Evolutionary conservation across 164 flowering plant species (phyloP).

Genomic region (Tetrastigma voinierianum): DNA sequence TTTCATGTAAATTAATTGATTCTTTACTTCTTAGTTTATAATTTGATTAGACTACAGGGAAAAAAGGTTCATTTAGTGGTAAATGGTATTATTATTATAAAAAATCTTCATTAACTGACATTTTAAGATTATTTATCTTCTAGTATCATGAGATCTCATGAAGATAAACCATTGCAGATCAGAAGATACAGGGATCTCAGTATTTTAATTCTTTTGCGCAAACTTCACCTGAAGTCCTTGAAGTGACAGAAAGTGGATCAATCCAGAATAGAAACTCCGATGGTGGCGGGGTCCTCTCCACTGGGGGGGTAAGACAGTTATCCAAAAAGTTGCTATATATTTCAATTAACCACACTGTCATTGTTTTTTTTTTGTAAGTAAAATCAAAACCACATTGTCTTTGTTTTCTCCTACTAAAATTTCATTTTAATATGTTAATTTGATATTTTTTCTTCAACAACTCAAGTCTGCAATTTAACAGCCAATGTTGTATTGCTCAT

Average conservation of each 20-base stretch:
- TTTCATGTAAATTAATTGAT: background rate
- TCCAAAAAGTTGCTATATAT: background rate
- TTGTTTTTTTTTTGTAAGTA: too few relatives aligned
- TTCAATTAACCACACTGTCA: background rate
- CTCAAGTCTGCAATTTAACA: background rate
- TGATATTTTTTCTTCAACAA: background rate
- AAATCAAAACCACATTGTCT: background rate
- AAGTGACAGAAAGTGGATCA: slow-evolving; percentile 31
- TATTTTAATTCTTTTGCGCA: slow-evolving; percentile 21
- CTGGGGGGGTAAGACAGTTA: slow-evolving; percentile 56
- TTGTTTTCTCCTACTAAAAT: background rate
- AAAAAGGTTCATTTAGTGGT: slow-evolving; percentile 2
- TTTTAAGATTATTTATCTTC: slow-evolving; percentile 5
- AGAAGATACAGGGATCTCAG: slow-evolving; percentile 48
- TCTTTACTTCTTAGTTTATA: background rate
- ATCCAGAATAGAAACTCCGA: slow-evolving; percentile 23
- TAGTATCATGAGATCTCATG: slow-evolving; percentile 33
- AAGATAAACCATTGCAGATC: slow-evolving; percentile 62
- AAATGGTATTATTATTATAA: slow-evolving; percentile 1
- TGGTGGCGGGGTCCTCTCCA: slow-evolving; percentile 24
- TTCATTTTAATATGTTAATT: background rate
- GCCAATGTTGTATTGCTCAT: too few relatives aligned
- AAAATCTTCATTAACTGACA: slow-evolving; percentile 8
- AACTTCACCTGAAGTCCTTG: slow-evolving; percentile 27
- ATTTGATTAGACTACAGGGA: background rate